Conservation (phyloP, 306 rosid species). For the Crotalaria pallida region DNA sequence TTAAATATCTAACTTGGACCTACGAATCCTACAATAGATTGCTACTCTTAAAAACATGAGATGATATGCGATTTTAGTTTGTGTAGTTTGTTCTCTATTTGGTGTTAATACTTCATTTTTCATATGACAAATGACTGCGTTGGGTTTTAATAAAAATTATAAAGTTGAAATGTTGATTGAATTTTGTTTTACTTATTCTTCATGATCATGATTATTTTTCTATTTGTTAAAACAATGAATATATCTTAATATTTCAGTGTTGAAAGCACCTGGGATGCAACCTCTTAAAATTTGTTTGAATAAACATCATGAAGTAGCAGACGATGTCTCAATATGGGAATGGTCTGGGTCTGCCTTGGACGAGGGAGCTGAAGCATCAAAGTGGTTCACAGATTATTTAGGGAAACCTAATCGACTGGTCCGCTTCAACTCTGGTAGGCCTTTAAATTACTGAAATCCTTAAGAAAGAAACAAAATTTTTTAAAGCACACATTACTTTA, state of each 20-base stretch:
- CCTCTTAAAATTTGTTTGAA: constrained; percentile 60
- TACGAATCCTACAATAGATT: too few relatives aligned
- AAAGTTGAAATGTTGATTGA: constrained; percentile 3
- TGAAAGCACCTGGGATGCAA: constrained; percentile 90
- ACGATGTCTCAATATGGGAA: constrained; percentile 81
- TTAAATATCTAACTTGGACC: background rate
- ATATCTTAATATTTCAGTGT: constrained; percentile 42
- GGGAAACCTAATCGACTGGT: constrained; percentile 71
- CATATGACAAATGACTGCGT: background rate
- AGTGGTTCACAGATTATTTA: constrained; percentile 71
- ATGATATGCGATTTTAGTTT: background rate
- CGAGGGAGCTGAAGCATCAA: constrained; percentile 74
- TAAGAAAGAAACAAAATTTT: background rate
- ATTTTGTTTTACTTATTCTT: background rate
- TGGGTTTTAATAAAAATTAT: too few relatives aligned
- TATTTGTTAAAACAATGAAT: background rate
- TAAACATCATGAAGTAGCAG: constrained; percentile 34
- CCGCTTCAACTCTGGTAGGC: constrained; percentile 69
- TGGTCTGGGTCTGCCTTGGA: constrained; percentile 90
- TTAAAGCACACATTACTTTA: background rate
- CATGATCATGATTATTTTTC: background rate
- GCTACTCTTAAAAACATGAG: too few relatives aligned
- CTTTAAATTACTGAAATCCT: constrained; percentile 1
- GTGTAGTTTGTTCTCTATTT: background rate
- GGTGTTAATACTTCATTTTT: background rate